A percentile compares a stretch with the other conserved stretches of the same genome.
Evolutionary conservation across 2,329 filamentous ascomycete genomes (phyloP).

Genomic region (Periconia digitata): DNA sequence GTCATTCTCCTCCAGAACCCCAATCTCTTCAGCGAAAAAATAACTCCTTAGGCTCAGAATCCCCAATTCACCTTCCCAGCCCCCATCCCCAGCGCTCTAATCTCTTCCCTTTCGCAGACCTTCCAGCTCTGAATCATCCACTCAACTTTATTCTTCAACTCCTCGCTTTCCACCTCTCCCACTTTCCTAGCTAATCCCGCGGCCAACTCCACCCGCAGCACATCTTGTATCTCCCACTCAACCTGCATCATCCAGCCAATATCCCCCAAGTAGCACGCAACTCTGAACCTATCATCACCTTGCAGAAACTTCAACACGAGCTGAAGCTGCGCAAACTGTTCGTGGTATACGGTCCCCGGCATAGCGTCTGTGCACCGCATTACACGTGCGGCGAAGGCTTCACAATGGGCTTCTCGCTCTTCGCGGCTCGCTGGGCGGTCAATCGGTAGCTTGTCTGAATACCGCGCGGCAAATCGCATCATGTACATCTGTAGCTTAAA

Average conservation of each 20-base stretch:
- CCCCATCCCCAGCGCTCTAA: constrained; percentile 19
- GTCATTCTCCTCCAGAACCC: too few species aligned
- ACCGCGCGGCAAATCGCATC: constrained; percentile 21
- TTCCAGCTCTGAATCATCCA: constrained; percentile 20
- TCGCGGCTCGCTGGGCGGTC: background rate
- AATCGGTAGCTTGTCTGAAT: background rate
- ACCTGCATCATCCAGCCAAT: constrained; percentile 19
- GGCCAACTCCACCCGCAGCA: constrained; percentile 29
- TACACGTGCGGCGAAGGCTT: constrained; percentile 19
- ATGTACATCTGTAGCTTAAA: constrained; percentile 29
- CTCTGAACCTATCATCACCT: constrained; percentile 12
- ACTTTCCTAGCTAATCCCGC: constrained; percentile 12
- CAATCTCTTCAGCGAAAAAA: too few species aligned
- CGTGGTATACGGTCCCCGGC: constrained; percentile 18
- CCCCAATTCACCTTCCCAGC: background rate
- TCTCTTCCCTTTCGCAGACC: constrained; percentile 24
- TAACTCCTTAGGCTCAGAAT: background rate
- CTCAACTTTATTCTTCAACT: constrained; percentile 11
- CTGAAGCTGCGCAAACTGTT: constrained; percentile 10
- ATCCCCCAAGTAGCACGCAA: constrained; percentile 23
- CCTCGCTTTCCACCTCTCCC: background rate
- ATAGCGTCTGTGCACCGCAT: constrained; percentile 15
- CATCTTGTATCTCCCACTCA: constrained; percentile 19
- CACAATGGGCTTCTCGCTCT: constrained; percentile 15
- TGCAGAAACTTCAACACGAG: constrained; percentile 7